Percentiles rank a stretch among this genome's conserved stretches.
Evolutionary conservation across 1,284 basidiomycete genomes (phyloP).

Genomic region (Mycena citricolor): DNA sequence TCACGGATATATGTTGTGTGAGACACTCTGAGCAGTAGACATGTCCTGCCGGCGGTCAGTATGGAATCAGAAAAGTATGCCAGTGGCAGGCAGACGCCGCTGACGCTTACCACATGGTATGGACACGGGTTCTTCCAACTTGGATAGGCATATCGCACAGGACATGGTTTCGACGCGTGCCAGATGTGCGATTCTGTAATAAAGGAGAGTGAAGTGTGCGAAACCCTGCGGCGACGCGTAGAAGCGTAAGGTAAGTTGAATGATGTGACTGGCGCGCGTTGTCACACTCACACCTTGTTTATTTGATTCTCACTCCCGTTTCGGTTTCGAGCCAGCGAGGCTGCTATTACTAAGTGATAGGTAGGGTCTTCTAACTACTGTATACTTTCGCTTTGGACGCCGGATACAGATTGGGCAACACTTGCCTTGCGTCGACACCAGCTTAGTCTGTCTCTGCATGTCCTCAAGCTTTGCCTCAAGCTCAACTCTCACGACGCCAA

Average conservation of each 20-base stretch:
- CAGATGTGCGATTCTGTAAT: too few species aligned
- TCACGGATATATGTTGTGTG: conserved; percentile 43
- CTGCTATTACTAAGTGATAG: too few species aligned
- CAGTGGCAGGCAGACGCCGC: too few species aligned
- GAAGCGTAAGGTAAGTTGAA: neutral
- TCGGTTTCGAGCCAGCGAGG: too few species aligned
- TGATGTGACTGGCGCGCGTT: conserved; percentile 6
- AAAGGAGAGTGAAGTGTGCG: neutral
- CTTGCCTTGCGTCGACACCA: too few species aligned
- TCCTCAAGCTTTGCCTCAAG: neutral
- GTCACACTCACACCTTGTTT: neutral
- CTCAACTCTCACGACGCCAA: conserved; percentile 13
- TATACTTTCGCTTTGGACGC: too few species aligned
- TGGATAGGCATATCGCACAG: conserved; percentile 63
- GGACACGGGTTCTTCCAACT: conserved; percentile 51
- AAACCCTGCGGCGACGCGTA: neutral
- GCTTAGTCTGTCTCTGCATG: too few species aligned
- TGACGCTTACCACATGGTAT: conserved; percentile 66
- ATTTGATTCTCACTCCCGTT: neutral
- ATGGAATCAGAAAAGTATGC: neutral
- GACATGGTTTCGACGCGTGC: conserved; percentile 36
- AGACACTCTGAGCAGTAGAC: conserved; percentile 62
- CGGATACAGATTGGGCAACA: too few species aligned
- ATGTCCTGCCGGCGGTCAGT: conserved; percentile 45
- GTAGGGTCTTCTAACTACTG: too few species aligned